Evolutionary conservation across 2,329 filamentous ascomycete species (phyloP), one percentile per base, ranked within the genome.

Genomic region (Juglanconis sp.): DNA sequence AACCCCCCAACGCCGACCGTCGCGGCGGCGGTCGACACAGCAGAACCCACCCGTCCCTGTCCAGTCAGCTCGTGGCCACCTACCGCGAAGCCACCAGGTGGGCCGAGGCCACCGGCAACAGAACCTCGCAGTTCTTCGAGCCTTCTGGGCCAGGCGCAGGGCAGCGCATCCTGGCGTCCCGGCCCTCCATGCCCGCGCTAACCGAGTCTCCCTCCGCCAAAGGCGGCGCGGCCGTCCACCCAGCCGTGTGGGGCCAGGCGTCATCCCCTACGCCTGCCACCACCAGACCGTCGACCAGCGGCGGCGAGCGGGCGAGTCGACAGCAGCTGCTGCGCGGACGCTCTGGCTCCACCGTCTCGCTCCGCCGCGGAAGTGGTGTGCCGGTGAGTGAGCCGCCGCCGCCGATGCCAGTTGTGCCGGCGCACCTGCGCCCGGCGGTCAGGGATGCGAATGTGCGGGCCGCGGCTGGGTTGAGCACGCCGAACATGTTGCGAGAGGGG

Each of bases 391-490:
- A 56, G 54, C 17, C 17, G 24, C 24, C 38, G 46, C 61, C 61
- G 10, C 61, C 61, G 4, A 57, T 63, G 61, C 61, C 61, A 8
- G 50, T 44, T 8, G 30, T 63, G 53, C 61, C 61, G 24, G 36
- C 40, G 30, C 58, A 63, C 38, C 51, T 57, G 31, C 46, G 61
- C 32, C 35, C 54, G 30, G 46, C 53, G 11, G 32, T 47, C 7
- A 47, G 60, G 57, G 57, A 60, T 24, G 61, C 32, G 32, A 34
- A 59, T 54, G 34, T 56, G 40, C 34, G 52, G 10, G 49, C n/a
- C 9, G 30, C 35, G 4, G 56, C 42, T n/a, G 34, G 10, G 5
- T 30, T 13, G 6, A 38, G 50, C 31, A 9, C 56, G 34, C 50
- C 42, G 15, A 11, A 24, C 13, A 49, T 59, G 40, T 15, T 34